Conservation (phyloP, 2,329 filamentous ascomycete genomes). For the Colletotrichum navitas region DNA sequence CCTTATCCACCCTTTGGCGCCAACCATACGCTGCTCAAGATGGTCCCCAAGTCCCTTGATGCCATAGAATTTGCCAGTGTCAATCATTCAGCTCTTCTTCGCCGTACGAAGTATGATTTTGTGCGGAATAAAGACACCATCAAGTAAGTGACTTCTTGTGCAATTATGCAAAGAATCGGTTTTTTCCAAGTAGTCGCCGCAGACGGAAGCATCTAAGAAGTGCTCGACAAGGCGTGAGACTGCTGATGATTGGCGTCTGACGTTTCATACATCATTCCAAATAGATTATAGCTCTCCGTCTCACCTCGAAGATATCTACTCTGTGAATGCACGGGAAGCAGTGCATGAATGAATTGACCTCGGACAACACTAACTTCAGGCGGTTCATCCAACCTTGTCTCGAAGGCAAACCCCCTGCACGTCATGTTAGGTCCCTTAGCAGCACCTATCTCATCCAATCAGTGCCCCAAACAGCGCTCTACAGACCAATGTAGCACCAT, state of each 20-base stretch:
- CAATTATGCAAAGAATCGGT: neutral
- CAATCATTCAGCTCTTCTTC: conserved; percentile 34
- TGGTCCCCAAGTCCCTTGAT: conserved; percentile 24
- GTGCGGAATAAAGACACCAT: conserved; percentile 53
- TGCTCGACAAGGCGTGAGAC: neutral
- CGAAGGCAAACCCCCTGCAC: neutral
- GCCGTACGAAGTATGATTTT: conserved; percentile 42
- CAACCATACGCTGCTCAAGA: neutral
- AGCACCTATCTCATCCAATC: neutral
- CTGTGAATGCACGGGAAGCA: neutral
- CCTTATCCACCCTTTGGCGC: neutral
- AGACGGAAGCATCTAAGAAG: neutral
- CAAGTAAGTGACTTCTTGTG: neutral
- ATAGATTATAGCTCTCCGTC: neutral
- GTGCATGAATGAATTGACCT: neutral
- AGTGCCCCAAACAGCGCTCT: neutral
- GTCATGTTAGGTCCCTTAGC: neutral
- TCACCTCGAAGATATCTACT: neutral
- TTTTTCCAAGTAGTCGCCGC: neutral
- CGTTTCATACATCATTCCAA: neutral
- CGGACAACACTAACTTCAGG: neutral
- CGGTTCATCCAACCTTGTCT: neutral
- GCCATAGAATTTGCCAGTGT: conserved; percentile 10
- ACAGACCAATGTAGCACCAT: neutral
- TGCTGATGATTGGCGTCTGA: neutral